Conservation (phyloP, 1,284 basidiomycete species). For the Vanrija humicola region DNA sequence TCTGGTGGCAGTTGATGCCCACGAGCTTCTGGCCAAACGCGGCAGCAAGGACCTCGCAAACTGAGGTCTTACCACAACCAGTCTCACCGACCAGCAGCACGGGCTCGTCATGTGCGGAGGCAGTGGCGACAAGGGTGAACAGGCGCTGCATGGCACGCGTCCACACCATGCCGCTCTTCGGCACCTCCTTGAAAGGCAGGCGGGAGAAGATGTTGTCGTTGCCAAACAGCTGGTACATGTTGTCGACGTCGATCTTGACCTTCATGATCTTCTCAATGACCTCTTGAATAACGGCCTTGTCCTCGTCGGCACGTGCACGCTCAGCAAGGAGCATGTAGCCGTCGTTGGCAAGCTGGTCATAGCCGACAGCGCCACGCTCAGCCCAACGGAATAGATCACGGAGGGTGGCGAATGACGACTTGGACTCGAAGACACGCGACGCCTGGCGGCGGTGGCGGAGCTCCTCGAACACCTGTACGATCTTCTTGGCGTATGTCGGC, state of each 20-base stretch:
- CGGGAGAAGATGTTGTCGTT: conserved; percentile 41
- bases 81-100: conserved; percentile 98
- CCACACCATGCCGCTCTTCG: conserved; percentile 65
- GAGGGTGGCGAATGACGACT: conserved; percentile 92
- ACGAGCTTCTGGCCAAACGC: conserved; percentile 63
- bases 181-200: conserved; percentile 27
- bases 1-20: conserved; percentile 93
- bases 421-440: conserved; percentile 92
- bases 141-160: conserved; percentile 89
- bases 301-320: conserved; percentile 76
- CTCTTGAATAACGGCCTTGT: conserved; percentile 83
- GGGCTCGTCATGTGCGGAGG: conserved; percentile 86
- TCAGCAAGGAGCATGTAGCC: conserved; percentile 98
- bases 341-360: conserved; percentile 90
- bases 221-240: conserved; percentile 64
- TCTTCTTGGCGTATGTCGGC: conserved; percentile 84
- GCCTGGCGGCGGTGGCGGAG: conserved; percentile 87
- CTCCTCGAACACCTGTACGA: conserved; percentile 89
- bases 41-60: conserved; percentile 84
- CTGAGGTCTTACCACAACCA: conserved; percentile 94
- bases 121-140: conserved; percentile 76
- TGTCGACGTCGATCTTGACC: conserved; percentile 70
- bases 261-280: conserved; percentile 89
- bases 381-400: conserved; percentile 99
- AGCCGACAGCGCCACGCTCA: conserved; percentile 76